These are phyloP conservation scores for Oryza meridionalis DNA, from an alignment of 176 grass and related monocot species.

Conservation along the genomic window DNA sequence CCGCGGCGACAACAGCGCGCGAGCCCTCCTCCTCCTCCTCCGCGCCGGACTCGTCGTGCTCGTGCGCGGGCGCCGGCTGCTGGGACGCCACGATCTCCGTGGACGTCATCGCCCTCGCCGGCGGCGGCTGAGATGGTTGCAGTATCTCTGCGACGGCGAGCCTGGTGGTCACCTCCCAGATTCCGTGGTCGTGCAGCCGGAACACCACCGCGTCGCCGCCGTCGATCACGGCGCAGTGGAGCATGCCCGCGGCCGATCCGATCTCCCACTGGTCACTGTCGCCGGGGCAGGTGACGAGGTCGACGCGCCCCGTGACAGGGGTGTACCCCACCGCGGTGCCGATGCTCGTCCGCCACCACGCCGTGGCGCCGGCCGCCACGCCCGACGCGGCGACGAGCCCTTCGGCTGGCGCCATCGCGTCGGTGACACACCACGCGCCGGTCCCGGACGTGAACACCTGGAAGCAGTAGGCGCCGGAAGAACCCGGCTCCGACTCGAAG, in stretches of 20 bases:
- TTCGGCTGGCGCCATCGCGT: conserved; percentile 35
- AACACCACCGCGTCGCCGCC: conserved; percentile 1
- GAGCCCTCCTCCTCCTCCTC: background rate
- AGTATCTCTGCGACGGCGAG: conserved; percentile 33
- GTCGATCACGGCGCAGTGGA: conserved; percentile 26
- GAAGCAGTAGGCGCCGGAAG: conserved; percentile 42
- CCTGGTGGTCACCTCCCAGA: conserved; percentile 32
- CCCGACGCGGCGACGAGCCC: conserved; percentile 42
- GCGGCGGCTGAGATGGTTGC: background rate
- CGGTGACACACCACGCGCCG: conserved; percentile 48
- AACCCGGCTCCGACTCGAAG: background rate
- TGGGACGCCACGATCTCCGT: background rate
- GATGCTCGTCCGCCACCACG: conserved; percentile 63
- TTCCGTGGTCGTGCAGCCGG: background rate
- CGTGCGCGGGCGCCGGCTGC: background rate
- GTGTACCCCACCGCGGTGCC: conserved; percentile 49
- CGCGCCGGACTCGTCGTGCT: background rate
- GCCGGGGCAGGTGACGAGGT: background rate
- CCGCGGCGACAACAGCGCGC: background rate
- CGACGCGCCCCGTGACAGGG: background rate
- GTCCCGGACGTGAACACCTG: conserved; percentile 45
- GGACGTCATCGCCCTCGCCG: background rate
- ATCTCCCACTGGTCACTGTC: conserved; percentile 49
- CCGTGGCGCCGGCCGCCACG: conserved; percentile 29
- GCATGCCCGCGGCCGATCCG: conserved; percentile 23